phyloP scores from a whole-genome alignment of 2,329 filamentous ascomycete species.

The Fusarium armeniacum region DNA sequence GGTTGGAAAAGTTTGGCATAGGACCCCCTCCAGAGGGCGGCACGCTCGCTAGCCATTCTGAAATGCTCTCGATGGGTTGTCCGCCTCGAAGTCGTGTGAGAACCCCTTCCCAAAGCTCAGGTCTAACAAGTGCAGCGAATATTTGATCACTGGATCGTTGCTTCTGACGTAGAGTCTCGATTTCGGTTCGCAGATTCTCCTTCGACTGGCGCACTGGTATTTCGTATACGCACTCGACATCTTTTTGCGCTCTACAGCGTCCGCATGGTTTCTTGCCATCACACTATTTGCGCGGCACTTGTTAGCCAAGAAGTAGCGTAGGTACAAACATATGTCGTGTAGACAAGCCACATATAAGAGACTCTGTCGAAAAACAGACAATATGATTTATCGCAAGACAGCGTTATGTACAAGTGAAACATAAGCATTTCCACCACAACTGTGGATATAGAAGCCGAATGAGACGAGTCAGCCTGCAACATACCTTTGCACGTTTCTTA shows the following conservation, averaged over 20 bases:
- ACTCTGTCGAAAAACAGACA: not conserved
- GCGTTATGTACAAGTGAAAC: slow-evolving; percentile 10
- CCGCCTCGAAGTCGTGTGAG: slow-evolving; percentile 67
- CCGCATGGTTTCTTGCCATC: slow-evolving; percentile 70
- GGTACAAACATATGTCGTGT: not conserved
- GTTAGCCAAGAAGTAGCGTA: slow-evolving; percentile 28
- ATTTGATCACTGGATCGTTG: slow-evolving; percentile 69
- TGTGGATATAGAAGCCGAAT: not conserved
- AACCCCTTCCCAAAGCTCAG: slow-evolving; percentile 68
- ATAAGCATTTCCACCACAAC: not conserved
- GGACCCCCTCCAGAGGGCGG: slow-evolving; percentile 52
- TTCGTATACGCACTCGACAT: slow-evolving; percentile 72
- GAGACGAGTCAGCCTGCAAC: slow-evolving; percentile 15
- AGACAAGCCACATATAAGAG: not conserved
- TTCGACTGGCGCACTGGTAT: slow-evolving; percentile 74
- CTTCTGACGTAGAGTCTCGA: slow-evolving; percentile 68
- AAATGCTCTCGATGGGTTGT: slow-evolving; percentile 68
- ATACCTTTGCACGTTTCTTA: slow-evolving; percentile 73
- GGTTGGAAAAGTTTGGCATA: slow-evolving; percentile 49
- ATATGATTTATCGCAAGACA: not conserved
- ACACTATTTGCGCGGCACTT: slow-evolving; percentile 59
- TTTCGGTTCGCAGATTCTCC: slow-evolving; percentile 71
- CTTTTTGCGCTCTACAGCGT: slow-evolving; percentile 68
- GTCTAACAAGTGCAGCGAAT: slow-evolving; percentile 66
- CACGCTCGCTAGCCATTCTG: slow-evolving; percentile 64